Conservation (phyloP, 176 grass and related monocot species). For the sorghum (Sorghum bicolor) region Sorghum_bicolor_NCBIv3 NC_012870.2:78908001-78908500, state of each 20-base stretch:
- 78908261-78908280: not conserved
- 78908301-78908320: no score
- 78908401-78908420: no score
- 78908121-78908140: constrained; percentile 91
- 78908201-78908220: not conserved
- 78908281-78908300: not conserved
- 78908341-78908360: no score
- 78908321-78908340: no score
- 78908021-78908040: constrained; percentile 78
- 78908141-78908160: constrained; percentile 70
- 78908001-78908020: constrained; percentile 78
- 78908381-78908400: no score
- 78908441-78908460: no score
- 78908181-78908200: constrained; percentile 66
- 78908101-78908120: constrained; percentile 47
- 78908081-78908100: constrained; percentile 19
- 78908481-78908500: no score
- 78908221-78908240: not conserved
- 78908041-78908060: not conserved
- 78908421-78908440: no score
- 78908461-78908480: no score
- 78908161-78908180: constrained; percentile 93
- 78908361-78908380: no score
- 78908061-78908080: constrained; percentile 7
- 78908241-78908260: not conserved